phyloP scores from a whole-genome alignment of 495 filamentous ascomycete genomes.

The Aspergillus steynii region DNA sequence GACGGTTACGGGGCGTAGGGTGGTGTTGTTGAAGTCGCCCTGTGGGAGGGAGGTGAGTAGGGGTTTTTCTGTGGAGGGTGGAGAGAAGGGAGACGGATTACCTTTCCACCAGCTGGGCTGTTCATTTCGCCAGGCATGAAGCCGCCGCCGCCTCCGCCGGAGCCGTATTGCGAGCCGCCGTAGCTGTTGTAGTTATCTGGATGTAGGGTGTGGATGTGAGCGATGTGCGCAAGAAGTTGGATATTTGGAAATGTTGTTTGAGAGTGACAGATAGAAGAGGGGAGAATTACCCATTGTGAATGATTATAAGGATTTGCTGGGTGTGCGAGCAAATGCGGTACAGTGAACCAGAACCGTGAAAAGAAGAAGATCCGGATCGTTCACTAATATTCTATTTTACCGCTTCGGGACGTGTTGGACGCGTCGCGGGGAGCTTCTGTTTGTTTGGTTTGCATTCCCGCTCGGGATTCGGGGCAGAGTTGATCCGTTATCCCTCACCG shows the following conservation, averaged over 20 bases:
- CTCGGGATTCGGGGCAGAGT: slow-evolving; percentile 18
- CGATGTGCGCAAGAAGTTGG: too few species aligned
- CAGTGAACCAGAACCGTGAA: background rate
- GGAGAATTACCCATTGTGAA: background rate
- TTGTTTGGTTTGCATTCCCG: slow-evolving; percentile 35
- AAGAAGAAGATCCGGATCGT: background rate
- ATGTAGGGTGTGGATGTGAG: background rate
- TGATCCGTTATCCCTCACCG: slow-evolving; percentile 37
- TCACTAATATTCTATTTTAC: slow-evolving; percentile 38
- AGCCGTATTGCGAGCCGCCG: slow-evolving; percentile 40
- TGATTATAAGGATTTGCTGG: background rate
- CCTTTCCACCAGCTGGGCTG: slow-evolving; percentile 48
- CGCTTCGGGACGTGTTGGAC: slow-evolving; percentile 45
- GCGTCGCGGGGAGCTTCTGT: slow-evolving; percentile 39
- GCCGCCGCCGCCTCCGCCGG: slow-evolving; percentile 66
- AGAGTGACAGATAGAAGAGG: background rate
- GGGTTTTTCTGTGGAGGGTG: background rate
- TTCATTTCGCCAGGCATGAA: slow-evolving; percentile 59
- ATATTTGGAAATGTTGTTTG: background rate
- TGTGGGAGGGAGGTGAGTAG: slow-evolving; percentile 7
- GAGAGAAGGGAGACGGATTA: slow-evolving; percentile 14
- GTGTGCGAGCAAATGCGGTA: background rate
- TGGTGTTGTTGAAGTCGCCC: slow-evolving; percentile 58
- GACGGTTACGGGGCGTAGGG: slow-evolving; percentile 88
- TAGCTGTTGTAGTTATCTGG: slow-evolving; percentile 45